phyloP scores from a whole-genome alignment of 2,329 filamentous ascomycete species.

The Clonostachys sp. region DNA sequence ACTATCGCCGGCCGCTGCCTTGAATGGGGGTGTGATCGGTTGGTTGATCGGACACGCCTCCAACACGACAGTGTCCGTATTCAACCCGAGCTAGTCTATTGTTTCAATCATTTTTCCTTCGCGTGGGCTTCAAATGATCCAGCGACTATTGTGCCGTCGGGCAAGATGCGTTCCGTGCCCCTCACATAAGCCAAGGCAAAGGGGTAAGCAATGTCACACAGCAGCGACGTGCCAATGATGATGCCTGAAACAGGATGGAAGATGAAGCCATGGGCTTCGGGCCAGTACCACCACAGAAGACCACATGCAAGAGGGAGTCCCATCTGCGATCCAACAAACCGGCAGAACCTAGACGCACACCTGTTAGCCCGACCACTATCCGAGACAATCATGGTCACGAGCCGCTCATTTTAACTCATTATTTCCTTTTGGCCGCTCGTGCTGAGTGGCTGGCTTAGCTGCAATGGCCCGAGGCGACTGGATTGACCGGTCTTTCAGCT shows the following conservation, averaged over 20 bases:
- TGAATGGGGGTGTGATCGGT: conserved; percentile 94
- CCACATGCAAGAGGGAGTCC: conserved; percentile 31
- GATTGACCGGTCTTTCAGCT: no score
- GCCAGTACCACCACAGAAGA: conserved; percentile 45
- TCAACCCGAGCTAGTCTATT: no score
- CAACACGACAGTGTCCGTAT: no score
- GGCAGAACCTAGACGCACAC: conserved; percentile 27
- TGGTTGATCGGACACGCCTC: conserved; percentile 88
- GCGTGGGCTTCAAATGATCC: neutral
- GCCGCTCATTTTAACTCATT: no score
- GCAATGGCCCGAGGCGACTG: no score
- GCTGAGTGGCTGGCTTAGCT: no score
- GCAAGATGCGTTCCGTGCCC: conserved; percentile 27
- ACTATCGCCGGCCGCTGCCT: conserved; percentile 52
- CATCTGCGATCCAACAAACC: conserved; percentile 33
- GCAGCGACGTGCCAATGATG: conserved; percentile 28
- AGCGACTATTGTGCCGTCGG: conserved; percentile 26
- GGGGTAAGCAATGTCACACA: conserved; percentile 39
- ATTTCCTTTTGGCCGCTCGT: no score
- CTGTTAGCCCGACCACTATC: neutral
- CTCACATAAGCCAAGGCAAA: conserved; percentile 33
- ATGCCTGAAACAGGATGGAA: conserved; percentile 34
- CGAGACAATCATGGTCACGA: no score
- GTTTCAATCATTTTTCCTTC: no score
- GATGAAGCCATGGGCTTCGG: conserved; percentile 43